Evolutionary conservation across 768 basidiomycete genomes (phyloP).

Genomic region (Pisolithus tinctorius): DNA sequence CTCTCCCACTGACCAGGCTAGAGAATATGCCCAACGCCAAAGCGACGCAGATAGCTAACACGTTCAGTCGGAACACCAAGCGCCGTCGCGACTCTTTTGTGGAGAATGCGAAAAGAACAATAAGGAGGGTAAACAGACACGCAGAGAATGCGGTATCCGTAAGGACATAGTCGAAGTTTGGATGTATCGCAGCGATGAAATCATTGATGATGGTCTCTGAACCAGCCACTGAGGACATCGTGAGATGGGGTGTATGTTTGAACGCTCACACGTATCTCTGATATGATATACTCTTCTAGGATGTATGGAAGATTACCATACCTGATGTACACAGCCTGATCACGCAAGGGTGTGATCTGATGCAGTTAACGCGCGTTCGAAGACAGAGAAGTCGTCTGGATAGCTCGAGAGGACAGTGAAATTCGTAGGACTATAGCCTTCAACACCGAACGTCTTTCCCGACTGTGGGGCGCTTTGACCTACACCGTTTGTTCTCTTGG

Average conservation of each 20-base stretch:
- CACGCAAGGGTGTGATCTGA: no score
- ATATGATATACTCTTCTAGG: neutral
- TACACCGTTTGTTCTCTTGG: no score
- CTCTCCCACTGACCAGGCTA: neutral
- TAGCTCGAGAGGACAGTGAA: no score
- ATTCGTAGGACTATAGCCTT: no score
- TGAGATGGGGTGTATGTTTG: no score
- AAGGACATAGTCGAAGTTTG: conserved; percentile 17
- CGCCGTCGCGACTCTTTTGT: conserved; percentile 19
- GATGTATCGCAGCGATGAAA: conserved; percentile 14
- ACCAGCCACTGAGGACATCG: neutral
- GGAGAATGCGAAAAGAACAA: conserved; percentile 29
- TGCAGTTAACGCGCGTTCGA: no score
- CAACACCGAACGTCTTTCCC: no score
- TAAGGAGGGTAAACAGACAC: conserved; percentile 27
- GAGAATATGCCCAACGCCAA: conserved; percentile 24
- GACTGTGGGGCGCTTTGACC: no score
- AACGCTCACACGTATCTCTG: neutral
- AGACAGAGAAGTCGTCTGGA: no score
- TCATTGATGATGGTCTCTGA: neutral
- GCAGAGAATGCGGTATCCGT: conserved; percentile 23
- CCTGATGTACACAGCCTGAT: no score
- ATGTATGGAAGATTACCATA: no score
- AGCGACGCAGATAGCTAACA: conserved; percentile 16
- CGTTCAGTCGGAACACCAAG: conserved; percentile 29